Percentiles rank a stretch among this genome's conserved stretches.
These are phyloP conservation scores for Cavenderia fasciculata DNA, from an alignment of 78 protist genomes.

Conservation along the genomic window DNA sequence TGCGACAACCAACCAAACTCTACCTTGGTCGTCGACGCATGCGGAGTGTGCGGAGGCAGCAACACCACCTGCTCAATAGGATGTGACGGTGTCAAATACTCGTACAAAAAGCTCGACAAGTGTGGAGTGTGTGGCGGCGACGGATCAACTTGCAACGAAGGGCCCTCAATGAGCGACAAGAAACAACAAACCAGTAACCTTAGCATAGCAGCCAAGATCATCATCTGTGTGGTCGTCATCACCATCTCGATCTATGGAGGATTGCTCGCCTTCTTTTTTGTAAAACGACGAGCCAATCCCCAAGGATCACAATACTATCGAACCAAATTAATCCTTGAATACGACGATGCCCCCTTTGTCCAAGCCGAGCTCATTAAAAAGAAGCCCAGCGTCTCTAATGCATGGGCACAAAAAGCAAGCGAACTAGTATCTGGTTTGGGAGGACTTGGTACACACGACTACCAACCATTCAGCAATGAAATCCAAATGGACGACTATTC, in stretches of 20 bases:
- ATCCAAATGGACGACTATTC: slow-evolving; percentile 10
- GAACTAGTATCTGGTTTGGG: background rate
- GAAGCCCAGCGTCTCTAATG: background rate
- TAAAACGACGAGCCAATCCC: background rate
- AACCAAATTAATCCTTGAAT: slow-evolving; percentile 41
- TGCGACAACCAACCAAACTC: slow-evolving; percentile 55
- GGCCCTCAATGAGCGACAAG: no score
- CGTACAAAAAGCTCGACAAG: slow-evolving; percentile 2
- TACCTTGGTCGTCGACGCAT: slow-evolving; percentile 5
- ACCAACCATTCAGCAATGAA: background rate
- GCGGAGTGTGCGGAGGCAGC: slow-evolving; percentile 85
- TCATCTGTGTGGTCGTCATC: background rate
- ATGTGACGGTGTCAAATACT: slow-evolving; percentile 66
- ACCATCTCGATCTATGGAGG: slow-evolving; percentile 25
- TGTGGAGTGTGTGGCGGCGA: slow-evolving; percentile 83
- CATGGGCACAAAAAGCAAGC: background rate
- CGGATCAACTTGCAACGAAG: background rate
- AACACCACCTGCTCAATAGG: slow-evolving; percentile 56
- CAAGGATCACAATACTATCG: slow-evolving; percentile 68
- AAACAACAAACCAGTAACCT: background rate
- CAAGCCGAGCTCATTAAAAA: slow-evolving; percentile 62
- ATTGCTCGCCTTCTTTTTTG: background rate
- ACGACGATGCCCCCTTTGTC: slow-evolving; percentile 53
- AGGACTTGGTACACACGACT: background rate
- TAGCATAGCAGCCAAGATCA: background rate